Base-by-base conservation (phyloP, 2,329 filamentous ascomycete genomes). In the Aureobasidium melanogenum region DNA sequence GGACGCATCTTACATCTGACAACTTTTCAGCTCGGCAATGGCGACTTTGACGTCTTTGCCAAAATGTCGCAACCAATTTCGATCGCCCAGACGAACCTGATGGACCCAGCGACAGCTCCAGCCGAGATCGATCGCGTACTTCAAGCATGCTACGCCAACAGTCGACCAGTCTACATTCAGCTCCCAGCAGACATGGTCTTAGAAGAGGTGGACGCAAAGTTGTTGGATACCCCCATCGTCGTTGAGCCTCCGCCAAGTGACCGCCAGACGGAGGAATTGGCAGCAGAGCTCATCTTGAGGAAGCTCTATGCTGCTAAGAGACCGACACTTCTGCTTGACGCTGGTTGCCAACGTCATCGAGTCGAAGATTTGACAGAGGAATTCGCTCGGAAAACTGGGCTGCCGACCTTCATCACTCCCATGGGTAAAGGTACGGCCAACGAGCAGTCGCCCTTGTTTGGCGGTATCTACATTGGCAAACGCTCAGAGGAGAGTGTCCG, bases 41-140 rank as follows among this genome's bases (percentile, higher is more conserved):
- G 90, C 63, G 87, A 95, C 75, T 95, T 89, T 74, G 86, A 88
- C 63, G 88, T 91, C 60, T 96, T 95, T 72, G 81, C 85, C 66
- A 83, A 89, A 69, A 95, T 96, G 87, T 88, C 81, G 71, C 78
- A 81, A 50, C 74, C 84, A 55, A 84, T 95, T 67, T 89, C 89
- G 0, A 88, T 85, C 70, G 84, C 84, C 24, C 80, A 88, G 41
- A 85, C 87, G 59, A 86, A 87, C 67, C 80, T 96, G 61, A 86
- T 84, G 70, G 82, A 89, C 64, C 84, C 87, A 1, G 74, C 80
- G 62, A 86, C 89, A 66, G 88, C 88, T 44, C 86, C 89, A 10
- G 77, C 79, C 15, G 83, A 91, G 68, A 92, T 96, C 67, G 91
- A 96, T 71, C 81, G 89, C 68, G 84, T 88, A 3, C 80, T 96